phyloP scores from a whole-genome alignment of 1,139 yeast species.

The Arxiozyma slooffiae region DNA sequence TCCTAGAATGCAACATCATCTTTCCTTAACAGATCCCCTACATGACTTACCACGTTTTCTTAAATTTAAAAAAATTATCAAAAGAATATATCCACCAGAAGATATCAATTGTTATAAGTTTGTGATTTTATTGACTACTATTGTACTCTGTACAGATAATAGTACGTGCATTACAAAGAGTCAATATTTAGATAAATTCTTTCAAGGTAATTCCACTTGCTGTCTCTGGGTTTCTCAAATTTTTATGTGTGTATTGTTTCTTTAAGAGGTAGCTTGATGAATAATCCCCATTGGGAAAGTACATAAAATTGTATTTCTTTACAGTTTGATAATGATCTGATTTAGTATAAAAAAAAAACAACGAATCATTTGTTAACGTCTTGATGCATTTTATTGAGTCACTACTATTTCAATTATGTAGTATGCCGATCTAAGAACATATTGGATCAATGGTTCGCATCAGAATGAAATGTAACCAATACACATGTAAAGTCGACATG shows the following conservation, averaged over 20 bases:
- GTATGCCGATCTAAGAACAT: conserved; percentile 11
- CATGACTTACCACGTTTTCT: conserved; percentile 14
- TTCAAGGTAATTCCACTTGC: conserved; percentile 13
- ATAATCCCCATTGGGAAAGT: conserved; percentile 10
- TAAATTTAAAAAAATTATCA: conserved; percentile 17
- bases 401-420: conserved; percentile 11
- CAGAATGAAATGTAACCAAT: too few species aligned
- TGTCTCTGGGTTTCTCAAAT: conserved; percentile 22
- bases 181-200: conserved; percentile 12
- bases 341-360: conserved; percentile 14
- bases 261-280: conserved; percentile 4
- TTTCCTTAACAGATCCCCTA: conserved; percentile 19
- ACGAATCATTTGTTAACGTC: conserved; percentile 11
- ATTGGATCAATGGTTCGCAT: conserved; percentile 15
- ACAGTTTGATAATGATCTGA: conserved; percentile 13
- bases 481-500: conserved; percentile 12
- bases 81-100: conserved; percentile 9
- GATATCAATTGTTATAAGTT: conserved; percentile 14
- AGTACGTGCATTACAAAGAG: conserved; percentile 11
- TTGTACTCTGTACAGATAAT: conserved; percentile 11
- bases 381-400: too few species aligned
- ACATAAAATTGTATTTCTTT: conserved; percentile 10
- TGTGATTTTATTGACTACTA: conserved; percentile 18
- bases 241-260: conserved; percentile 17
- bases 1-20: too few species aligned